phyloP scores from a whole-genome alignment of 2,329 filamentous ascomycete species.

The Colletotrichum orchidophilum region DNA sequence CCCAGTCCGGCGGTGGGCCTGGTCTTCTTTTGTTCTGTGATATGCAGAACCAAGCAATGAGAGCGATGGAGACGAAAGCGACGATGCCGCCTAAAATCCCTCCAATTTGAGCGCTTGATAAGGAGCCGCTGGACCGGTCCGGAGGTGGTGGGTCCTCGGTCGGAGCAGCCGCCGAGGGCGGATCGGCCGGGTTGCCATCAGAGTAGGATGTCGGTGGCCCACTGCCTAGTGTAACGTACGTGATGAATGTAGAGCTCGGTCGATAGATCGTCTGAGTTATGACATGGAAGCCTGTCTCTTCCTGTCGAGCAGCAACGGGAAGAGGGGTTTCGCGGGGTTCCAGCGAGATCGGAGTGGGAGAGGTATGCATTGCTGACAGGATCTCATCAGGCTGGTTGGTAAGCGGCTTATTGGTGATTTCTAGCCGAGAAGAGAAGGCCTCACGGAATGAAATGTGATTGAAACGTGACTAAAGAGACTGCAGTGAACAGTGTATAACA shows the following conservation, averaged over 20 bases:
- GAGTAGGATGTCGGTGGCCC: slow-evolving; percentile 19
- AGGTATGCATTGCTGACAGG: slow-evolving; percentile 24
- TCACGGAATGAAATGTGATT: not conserved
- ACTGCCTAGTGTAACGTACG: slow-evolving; percentile 44
- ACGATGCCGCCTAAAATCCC: slow-evolving; percentile 52
- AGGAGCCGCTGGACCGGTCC: slow-evolving; percentile 33
- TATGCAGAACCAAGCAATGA: slow-evolving; percentile 46
- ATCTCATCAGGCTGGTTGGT: slow-evolving; percentile 9
- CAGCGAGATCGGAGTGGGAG: slow-evolving; percentile 20
- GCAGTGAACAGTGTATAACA: not conserved
- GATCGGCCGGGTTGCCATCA: slow-evolving; percentile 31
- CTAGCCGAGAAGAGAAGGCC: not conserved
- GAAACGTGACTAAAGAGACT: not conserved
- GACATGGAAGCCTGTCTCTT: slow-evolving; percentile 21
- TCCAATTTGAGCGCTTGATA: slow-evolving; percentile 50
- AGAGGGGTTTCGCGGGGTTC: slow-evolving; percentile 4
- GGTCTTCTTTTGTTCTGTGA: not conserved
- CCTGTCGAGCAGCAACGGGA: slow-evolving; percentile 17
- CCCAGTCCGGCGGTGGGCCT: not conserved
- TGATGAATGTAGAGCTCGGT: slow-evolving; percentile 47
- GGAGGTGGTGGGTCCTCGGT: slow-evolving; percentile 28
- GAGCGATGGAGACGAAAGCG: slow-evolving; percentile 46
- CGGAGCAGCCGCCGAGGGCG: slow-evolving; percentile 14
- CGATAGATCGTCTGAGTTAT: slow-evolving; percentile 49
- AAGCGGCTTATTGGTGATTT: not conserved